Evolutionary conservation across 2,329 filamentous ascomycete species (phyloP), one percentile per base, ranked within the genome.

Genomic region (Aspergillus japonicus): DNA sequence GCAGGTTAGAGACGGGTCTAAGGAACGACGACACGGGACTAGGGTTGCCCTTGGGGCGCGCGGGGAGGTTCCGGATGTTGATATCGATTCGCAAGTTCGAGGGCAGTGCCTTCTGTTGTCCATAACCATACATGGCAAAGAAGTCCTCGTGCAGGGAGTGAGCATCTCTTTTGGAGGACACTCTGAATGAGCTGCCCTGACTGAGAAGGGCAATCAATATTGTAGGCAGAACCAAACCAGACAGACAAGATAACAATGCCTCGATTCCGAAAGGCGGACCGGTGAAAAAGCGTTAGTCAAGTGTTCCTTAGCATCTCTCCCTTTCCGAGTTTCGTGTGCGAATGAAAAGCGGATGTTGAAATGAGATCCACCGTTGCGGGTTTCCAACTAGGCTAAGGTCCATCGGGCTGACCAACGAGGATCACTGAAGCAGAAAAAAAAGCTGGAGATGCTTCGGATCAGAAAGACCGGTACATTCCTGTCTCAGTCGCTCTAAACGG

Each of bases 281-380:
- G 57, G 60, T 59, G 57, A 56, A 47, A 47, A 56, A 31, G 44
- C 47, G 39, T 62, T 60, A 56, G 51, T 61, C 51, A 57, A 55
- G 14, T 55, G 56, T 57, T 54, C 49, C 33, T 14, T 14, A 35
- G 55, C 53, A 42, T 48, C 53, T 55, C 42, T 31, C 47, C 50
- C 29, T 50, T 29, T 35, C 54, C 44, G 19, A 42, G 33, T 33
- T 8, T 14, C 52, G 16, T 23, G 39, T 58, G 57, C 60, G 57
- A 62, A 60, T 60, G 29, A 60, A 29, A 53, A 24, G 19, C 39
- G 42, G 44, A 24, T 31, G 26, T 44, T 47, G 24, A 51, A 44
- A 49, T 49, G 54, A 59, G 57, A 47, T 60, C 60, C 60, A 62
- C 60, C 47, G n/a, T 35, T 35, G 53, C 53, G 53, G 31, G 31